Base-by-base conservation (phyloP, 805 yeast genomes). In the Yamadazyma akitaensis region DNA sequence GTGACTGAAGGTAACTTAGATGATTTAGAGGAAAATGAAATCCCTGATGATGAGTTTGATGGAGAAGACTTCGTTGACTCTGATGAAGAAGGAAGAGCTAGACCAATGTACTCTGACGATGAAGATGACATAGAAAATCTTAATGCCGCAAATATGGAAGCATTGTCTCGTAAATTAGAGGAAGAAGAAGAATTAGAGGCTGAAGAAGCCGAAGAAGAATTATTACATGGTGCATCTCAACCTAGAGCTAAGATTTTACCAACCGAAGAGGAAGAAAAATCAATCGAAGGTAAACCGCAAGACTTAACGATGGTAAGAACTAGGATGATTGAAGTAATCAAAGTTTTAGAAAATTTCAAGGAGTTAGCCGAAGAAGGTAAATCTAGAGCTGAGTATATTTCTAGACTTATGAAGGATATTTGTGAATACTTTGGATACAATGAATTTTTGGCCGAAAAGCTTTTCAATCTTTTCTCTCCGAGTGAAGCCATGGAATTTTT, bases 401-500 rank as follows among this genome's bases (percentile, higher is more conserved):
- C 82, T 46, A 83, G 95, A 67, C 73, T 94, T 51, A 68, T 92
- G 24, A 78, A 78, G 51, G 99, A 94, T 68, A 88, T 94, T 35
- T 84, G 95, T 63, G 87, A 84, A 60, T 94, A 94, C 72, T 94
- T 92, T 63, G 98, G 99, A 13, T 94, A 94, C 70, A 79, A 91
- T 12, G 87, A 84, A 56, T 89, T 85, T 64, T 77, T 94, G 60
- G 99, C 99, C 31, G 97, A 91, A 63, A 92, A 94, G 68, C 76
- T 92, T 48, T 94, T 91, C 75, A 82, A 91, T 58, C 74, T 94
- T 51, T 94, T 94, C 64, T 81, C 95, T 16, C 97, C 98, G 34
- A 77, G 94, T 10, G 99, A 94, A 73, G 98, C 99, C 12, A 80
- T 94, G 78, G 99, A 94, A 68, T 94, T 94, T 62, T 94, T 94